Evolutionary conservation across 208 protist species (phyloP), one percentile per base, ranked within the genome.

Genomic region (Leishmania turanica): DNA sequence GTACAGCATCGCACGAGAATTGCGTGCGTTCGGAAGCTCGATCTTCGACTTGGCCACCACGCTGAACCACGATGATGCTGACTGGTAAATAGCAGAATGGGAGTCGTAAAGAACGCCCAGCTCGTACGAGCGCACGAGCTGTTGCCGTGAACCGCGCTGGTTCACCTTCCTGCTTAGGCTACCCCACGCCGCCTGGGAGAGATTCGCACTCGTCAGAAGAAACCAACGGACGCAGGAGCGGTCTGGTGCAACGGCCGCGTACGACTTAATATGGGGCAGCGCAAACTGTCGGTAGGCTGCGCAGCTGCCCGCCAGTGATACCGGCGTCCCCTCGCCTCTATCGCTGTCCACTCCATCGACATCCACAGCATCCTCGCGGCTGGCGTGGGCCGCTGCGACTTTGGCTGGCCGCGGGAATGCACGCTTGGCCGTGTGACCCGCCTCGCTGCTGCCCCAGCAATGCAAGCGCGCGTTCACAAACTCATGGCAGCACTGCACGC

Each of bases 211-310:
- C 24, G 95, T 98, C 34, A 98, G 62, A 17, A 96, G 78, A 69
- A 91, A 90, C 92, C 95, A 98, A 47, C 86, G 84, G 34, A 96
- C 24, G 45, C 75, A 40, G 40, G 86, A 69, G 40, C 84, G 82
- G 54, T 73, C 84, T 17, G 71, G 75, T 27, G 70, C 42, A 34
- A 92, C 42, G 47, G 84, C 83, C 8, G 89, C 88, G 82, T 98
- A 98, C 27, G 91, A 89, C 84, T 98, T 98, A 64, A 98, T 88
- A 88, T 98, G 95, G 11, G 95, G 95, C 77, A 97, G 53, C 11
- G 87, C 81, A 42, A 79, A 87, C 24, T 75, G 74, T 24, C 83
- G 71, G 37, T 58, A 82, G 4, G 60, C 62, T 0, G 65, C 40
- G 47, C 60, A 47, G 75, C 65, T 49, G 6, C 24, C 17, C 40